These are phyloP conservation scores for Pseudognaphalium luteoalbum DNA, from an alignment of 129 eudicot genomes.

Conservation along the genomic window DNA sequence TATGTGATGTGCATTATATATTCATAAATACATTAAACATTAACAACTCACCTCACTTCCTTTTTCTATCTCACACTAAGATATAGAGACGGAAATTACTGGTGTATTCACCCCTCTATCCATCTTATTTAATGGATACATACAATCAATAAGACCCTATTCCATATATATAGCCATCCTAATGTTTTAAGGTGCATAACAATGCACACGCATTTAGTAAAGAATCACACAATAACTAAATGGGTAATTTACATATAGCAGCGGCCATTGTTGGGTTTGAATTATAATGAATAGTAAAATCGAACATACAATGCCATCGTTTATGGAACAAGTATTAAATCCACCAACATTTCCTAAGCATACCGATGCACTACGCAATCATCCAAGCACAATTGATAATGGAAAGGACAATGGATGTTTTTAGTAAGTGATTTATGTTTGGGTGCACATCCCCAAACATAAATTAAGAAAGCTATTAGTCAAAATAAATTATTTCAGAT, in stretches of 20 bases:
- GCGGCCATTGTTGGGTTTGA: neutral
- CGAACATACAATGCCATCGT: neutral
- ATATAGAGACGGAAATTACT: no score
- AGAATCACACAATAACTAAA: neutral
- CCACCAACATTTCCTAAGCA: neutral
- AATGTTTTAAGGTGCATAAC: no score
- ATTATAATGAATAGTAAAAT: neutral
- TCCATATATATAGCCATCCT: no score
- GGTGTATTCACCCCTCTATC: no score
- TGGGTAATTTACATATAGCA: neutral
- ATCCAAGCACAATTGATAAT: neutral
- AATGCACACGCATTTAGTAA: no score
- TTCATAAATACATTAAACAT: neutral
- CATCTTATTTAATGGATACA: no score
- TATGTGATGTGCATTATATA: neutral
- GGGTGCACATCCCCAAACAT: neutral
- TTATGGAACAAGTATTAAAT: neutral
- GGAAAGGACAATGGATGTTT: neutral
- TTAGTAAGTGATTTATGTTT: neutral
- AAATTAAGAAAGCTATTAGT: neutral
- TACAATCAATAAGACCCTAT: no score
- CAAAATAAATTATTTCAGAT: neutral
- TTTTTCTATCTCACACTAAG: no score
- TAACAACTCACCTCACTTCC: no score
- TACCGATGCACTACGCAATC: neutral